phyloP scores from a whole-genome alignment of 768 basidiomycete genomes.

The Fibroporia radiculosa region DNA sequence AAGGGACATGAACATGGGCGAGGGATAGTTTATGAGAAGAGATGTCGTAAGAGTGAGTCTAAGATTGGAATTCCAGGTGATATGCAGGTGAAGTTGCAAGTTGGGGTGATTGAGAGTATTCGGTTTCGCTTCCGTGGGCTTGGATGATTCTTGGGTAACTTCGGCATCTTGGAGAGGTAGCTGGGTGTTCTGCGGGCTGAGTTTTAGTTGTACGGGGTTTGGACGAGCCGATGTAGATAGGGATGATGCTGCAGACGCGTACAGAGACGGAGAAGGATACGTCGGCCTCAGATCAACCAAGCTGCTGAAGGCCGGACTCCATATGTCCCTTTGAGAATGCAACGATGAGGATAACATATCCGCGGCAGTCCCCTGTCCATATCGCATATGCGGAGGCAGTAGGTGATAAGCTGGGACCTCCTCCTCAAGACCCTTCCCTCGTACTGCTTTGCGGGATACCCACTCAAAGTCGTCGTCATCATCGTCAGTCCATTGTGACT shows the following conservation, averaged over 20 bases:
- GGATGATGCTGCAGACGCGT: slow-evolving; percentile 19
- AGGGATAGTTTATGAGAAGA: slow-evolving; percentile 94
- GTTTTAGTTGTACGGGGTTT: not conserved
- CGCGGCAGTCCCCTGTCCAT: slow-evolving; percentile 45
- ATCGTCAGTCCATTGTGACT: slow-evolving; percentile 25
- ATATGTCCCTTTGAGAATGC: slow-evolving; percentile 37
- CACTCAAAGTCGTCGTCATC: slow-evolving; percentile 81
- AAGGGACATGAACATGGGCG: slow-evolving; percentile 92
- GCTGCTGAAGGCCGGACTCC: slow-evolving; percentile 20
- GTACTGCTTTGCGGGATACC: slow-evolving; percentile 59
- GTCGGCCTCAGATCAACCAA: slow-evolving; percentile 20
- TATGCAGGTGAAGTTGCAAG: slow-evolving; percentile 81
- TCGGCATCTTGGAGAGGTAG: not conserved
- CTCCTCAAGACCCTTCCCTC: slow-evolving; percentile 41
- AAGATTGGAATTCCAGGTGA: slow-evolving; percentile 84
- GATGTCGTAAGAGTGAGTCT: slow-evolving; percentile 87
- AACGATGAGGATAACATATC: slow-evolving; percentile 53
- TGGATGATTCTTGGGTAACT: not conserved
- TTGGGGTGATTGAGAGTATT: slow-evolving; percentile 44
- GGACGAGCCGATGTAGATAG: not conserved
- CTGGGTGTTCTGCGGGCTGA: not conserved
- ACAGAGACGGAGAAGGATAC: slow-evolving; percentile 19
- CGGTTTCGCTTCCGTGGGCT: slow-evolving; percentile 3
- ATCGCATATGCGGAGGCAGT: slow-evolving; percentile 67
- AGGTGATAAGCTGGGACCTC: slow-evolving; percentile 56